Evolutionary conservation across 331 rosid genomes (phyloP), one percentile per base, ranked within the genome.

Genomic region (Phaseolus coccineus): DNA sequence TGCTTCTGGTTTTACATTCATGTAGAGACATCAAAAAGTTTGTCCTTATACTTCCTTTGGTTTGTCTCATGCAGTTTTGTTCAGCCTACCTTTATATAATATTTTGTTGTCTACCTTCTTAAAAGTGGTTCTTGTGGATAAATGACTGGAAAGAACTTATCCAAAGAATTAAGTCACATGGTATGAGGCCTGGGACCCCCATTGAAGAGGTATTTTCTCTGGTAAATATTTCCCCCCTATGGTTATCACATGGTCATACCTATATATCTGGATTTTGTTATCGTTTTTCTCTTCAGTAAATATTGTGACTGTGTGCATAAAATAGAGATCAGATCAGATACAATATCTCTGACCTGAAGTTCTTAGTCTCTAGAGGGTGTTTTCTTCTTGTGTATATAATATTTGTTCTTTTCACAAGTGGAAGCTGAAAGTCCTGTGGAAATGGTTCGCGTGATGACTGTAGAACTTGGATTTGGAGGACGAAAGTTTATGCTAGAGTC

Each of bases 401-500:
- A 62, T 28, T 57, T 31, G 48, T 80, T 74, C 44, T 62, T 40
- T 82, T 44, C 47, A 65, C 89, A 91, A 98, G 81, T 93, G 80
- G 97, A 96, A 79, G 87, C 89, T 55, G 97, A 96, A 85, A 71
- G 76, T 83, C 91, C 87, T 51, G 98, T 90, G 72, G 97, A 90
- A 81, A 80, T 93, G 96, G 98, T 93, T 88, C 99, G 93, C 74
- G 97, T 96, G 71, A 91, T 91, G 99, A 96, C 97, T 22, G 99
- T 95, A 6, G 98, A 88, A 83, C 99, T 98, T 81, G 98, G 99
- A 76, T 96, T 96, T 81, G 98, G 96, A 25, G 98, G 98, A 77
- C 99, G 91, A 74, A 93, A 96, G 73, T 96, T 91, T 87, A 93
- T 91, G 92, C 91, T 91, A 2, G 89, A 19, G 22, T 19, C 22